A percentile compares a stretch with the other conserved stretches of the same genome.
Evolutionary conservation across 2,329 filamentous ascomycete genomes (phyloP).

Genomic region (Zelopaecilomyces penicillatus): DNA sequence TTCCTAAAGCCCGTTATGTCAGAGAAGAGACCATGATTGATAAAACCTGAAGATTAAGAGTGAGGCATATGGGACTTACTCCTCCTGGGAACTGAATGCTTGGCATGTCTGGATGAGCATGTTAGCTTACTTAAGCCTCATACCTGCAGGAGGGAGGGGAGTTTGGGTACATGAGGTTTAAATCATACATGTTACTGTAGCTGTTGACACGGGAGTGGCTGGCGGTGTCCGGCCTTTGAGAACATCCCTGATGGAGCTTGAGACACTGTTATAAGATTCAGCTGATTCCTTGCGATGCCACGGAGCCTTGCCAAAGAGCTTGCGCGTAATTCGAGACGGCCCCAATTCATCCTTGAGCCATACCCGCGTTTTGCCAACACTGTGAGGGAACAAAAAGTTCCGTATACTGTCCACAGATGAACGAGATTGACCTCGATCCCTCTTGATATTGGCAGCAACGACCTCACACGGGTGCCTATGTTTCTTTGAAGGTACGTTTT

Average conservation of each 20-base stretch:
- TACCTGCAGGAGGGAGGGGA: neutral
- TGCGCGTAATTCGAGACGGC: constrained; percentile 22
- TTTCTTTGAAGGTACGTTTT: neutral
- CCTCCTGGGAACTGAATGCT: constrained; percentile 25
- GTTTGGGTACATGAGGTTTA: too few relatives aligned
- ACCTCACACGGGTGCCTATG: neutral
- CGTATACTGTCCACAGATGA: constrained; percentile 8
- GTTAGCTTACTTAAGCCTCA: neutral
- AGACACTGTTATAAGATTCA: constrained; percentile 29
- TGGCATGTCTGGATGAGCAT: neutral
- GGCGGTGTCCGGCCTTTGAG: constrained; percentile 29
- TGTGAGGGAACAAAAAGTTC: constrained; percentile 12
- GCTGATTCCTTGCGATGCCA: constrained; percentile 32
- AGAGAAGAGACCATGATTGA: neutral
- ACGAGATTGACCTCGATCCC: neutral
- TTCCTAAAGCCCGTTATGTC: constrained; percentile 27
- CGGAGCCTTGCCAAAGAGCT: constrained; percentile 32
- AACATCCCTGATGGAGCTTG: constrained; percentile 33
- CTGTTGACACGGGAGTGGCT: constrained; percentile 18
- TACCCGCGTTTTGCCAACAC: constrained; percentile 15
- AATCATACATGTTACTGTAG: constrained; percentile 6
- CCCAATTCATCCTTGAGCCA: constrained; percentile 25
- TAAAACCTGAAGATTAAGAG: neutral
- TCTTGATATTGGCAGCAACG: neutral
- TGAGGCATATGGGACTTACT: constrained; percentile 14